Base-by-base conservation (phyloP, 768 basidiomycete genomes). In the Tulasnella calospora region DNA sequence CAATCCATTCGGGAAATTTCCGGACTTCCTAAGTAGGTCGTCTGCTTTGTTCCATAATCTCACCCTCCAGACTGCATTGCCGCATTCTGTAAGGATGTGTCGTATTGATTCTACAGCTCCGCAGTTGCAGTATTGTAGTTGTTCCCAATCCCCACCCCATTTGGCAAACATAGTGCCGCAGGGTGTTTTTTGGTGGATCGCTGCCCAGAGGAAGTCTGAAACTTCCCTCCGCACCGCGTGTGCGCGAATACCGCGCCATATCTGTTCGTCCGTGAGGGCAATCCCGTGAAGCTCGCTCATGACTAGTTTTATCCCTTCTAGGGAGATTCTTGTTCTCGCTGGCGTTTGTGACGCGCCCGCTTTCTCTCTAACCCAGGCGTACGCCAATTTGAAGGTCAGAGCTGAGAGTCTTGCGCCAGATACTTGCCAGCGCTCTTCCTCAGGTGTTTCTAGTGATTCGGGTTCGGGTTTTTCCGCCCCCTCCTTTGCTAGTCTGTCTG, bases 191-290 rank as follows among this genome's bases (percentile, higher is more conserved):
- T 38, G 15, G 30, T 77, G 76, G 2, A 77, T n/a, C 4, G 70
- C 36, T 6, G 21, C 3, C 76, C 76, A 77, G 5, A 77, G 23
- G 47, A 77, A 77, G 41, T 77, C 76, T 1, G 36, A 0, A 57
- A 77, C n/a, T 55, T 77, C 30, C 27, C 30, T 73, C n/a, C 67
- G 38, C 1, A 77, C n/a, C 0, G 61, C 2, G n/a, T 71, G n/a
- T 1, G 7, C 2, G 27, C 51, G 13, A 13, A 30, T 17, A 21
- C 3, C 0, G 1, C 10, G 8, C 27, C 44, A 40, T 19, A 77
- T 2, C 8, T 8, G 2, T 8, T 36, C 40, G 72, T 47, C 55
- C 23, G 55, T 1, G n/a, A 6, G 44, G 44, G 10, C 3, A 3
- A 44, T 44, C 12, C 15, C 15, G 15, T 44, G 17, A 4, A 44